Evolutionary conservation across 164 flowering plant genomes (phyloP).

Genomic region (Cinnamomum chago): DNA sequence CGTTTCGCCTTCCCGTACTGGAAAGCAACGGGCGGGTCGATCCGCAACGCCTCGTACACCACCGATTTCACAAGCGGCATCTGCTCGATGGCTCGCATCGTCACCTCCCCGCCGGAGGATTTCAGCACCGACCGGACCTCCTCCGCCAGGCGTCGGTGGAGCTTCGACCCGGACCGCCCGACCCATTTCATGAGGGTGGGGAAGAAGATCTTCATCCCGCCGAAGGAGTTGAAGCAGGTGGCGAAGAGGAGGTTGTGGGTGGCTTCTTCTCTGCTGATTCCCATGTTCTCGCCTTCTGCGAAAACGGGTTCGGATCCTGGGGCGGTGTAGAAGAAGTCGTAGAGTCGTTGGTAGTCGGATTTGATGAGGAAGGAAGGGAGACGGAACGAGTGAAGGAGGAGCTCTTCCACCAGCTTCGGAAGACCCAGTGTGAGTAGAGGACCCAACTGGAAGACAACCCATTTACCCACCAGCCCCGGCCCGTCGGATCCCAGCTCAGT

Average conservation of each 20-base stretch:
- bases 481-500: constrained; percentile 53
- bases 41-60: constrained; percentile 66
- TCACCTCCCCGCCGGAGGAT: constrained; percentile 50
- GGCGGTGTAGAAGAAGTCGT: constrained; percentile 51
- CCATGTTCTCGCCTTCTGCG: constrained; percentile 58
- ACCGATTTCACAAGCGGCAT: constrained; percentile 77
- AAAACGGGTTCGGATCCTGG: constrained; percentile 32
- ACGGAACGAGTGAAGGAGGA: constrained; percentile 44
- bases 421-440: constrained; percentile 65
- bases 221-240: constrained; percentile 78
- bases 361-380: constrained; percentile 57
- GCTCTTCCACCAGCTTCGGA: constrained; percentile 52
- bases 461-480: constrained; percentile 43
- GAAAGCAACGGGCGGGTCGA: constrained; percentile 70
- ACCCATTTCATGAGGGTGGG: constrained; percentile 63
- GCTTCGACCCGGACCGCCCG: constrained; percentile 56
- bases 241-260: constrained; percentile 74
- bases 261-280: constrained; percentile 63
- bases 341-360: constrained; percentile 51
- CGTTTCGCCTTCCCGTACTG: constrained; percentile 68
- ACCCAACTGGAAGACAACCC: constrained; percentile 61
- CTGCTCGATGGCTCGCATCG: constrained; percentile 56
- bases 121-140: constrained; percentile 58
- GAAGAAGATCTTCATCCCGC: constrained; percentile 74
- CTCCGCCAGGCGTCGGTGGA: constrained; percentile 53